A percentile compares a stretch with the other conserved stretches of the same genome.
phyloP scores from a whole-genome alignment of 176 grass and related monocot species.

The Cenchrus fungigraminus region DNA sequence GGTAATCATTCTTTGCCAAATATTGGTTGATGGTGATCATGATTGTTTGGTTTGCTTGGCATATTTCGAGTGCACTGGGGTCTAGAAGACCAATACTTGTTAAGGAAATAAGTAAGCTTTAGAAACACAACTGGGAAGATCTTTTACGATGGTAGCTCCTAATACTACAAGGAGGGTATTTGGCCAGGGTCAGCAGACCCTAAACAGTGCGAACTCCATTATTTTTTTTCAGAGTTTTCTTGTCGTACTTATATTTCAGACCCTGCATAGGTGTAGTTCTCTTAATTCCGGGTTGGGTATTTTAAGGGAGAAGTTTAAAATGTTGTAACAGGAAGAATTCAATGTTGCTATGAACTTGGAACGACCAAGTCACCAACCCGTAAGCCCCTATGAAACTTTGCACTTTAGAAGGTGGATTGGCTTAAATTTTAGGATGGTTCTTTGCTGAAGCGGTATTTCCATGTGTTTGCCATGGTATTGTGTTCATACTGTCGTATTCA shows the following conservation, averaged over 20 bases:
- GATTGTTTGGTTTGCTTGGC: background rate
- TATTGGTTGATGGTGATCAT: background rate
- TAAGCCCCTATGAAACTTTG: background rate
- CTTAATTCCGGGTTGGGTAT: background rate
- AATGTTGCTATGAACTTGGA: conserved; percentile 27
- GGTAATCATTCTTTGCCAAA: background rate
- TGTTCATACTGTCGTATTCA: conserved; percentile 42
- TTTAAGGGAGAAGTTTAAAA: background rate
- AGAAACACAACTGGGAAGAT: background rate
- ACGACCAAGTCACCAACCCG: background rate
- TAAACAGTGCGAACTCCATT: background rate
- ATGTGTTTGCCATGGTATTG: conserved; percentile 31
- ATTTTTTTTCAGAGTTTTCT: conserved; percentile 12
- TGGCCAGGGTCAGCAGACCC: background rate
- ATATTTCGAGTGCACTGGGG: background rate
- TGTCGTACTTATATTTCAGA: background rate
- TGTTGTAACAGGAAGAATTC: conserved; percentile 6
- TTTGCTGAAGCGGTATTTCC: background rate
- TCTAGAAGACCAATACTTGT: background rate
- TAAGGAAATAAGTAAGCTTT: background rate
- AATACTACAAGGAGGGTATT: background rate
- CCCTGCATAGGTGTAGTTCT: background rate
- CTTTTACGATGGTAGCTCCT: background rate
- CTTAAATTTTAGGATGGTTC: background rate
- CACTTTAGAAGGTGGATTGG: background rate